A percentile compares a stretch with the other conserved stretches of the same genome.
These are phyloP conservation scores for Pisolithus marmoratus DNA, from an alignment of 768 basidiomycete genomes.

Conservation along the genomic window DNA sequence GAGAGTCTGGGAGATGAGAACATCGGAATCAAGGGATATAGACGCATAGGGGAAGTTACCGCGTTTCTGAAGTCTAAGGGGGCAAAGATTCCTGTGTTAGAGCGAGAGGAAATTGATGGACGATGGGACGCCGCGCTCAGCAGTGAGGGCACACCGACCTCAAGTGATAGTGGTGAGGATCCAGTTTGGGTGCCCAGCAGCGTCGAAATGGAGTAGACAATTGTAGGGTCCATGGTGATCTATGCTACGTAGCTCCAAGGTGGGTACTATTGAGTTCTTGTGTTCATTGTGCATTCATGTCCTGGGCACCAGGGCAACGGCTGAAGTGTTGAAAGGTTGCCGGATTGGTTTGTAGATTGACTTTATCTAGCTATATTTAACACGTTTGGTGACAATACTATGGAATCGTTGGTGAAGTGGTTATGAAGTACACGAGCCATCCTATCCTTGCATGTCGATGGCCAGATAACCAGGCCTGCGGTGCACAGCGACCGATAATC, in stretches of 20 bases:
- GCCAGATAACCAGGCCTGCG: too few species aligned
- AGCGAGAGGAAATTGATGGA: constrained; percentile 40
- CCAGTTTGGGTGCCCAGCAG: constrained; percentile 27
- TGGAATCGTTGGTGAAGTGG: too few species aligned
- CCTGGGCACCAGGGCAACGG: too few species aligned
- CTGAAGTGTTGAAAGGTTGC: too few species aligned
- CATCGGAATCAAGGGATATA: constrained; percentile 41
- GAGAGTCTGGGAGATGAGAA: constrained; percentile 22
- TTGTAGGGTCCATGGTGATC: constrained; percentile 4
- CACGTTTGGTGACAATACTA: too few species aligned
- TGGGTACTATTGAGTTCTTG: neutral
- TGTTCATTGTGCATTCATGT: too few species aligned
- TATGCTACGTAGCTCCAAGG: neutral
- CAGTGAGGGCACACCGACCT: constrained; percentile 39
- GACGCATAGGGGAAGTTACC: constrained; percentile 68
- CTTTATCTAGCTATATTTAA: too few species aligned
- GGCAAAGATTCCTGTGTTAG: constrained; percentile 57
- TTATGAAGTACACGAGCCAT: too few species aligned
- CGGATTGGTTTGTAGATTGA: too few species aligned
- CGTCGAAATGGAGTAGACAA: constrained; percentile 5
- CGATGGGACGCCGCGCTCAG: constrained; percentile 65
- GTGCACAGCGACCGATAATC: too few species aligned
- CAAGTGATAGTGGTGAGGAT: constrained; percentile 25
- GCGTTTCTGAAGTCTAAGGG: constrained; percentile 64
- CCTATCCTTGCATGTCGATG: too few species aligned